Conservation (phyloP, 148 eudicot genomes). For the Dianthus caryophyllus region DNA sequence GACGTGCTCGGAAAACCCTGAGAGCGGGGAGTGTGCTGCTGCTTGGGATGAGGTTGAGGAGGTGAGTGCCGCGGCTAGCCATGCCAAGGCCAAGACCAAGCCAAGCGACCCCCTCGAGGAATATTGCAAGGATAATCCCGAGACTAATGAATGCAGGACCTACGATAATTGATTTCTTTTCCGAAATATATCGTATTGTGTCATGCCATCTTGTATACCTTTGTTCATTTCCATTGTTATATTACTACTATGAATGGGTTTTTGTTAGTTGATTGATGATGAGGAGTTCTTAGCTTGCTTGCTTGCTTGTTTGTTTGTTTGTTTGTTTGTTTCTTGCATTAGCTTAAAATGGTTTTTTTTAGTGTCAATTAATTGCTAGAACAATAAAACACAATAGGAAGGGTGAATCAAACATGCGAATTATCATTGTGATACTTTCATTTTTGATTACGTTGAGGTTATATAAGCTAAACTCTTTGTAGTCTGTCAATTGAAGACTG, state of each 20-base stretch:
- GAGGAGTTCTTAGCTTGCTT: not conserved
- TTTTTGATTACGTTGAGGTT: too few species aligned
- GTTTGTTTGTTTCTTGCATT: not conserved
- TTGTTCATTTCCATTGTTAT: not conserved
- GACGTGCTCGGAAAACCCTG: constrained; percentile 60
- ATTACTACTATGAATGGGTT: not conserved
- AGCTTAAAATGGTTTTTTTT: not conserved
- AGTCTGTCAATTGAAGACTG: too few species aligned
- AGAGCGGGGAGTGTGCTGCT: constrained; percentile 79
- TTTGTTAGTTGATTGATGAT: not conserved
- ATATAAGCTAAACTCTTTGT: too few species aligned
- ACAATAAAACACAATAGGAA: not conserved
- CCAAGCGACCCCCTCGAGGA: constrained; percentile 56
- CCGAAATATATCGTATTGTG: not conserved
- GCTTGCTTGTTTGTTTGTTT: not conserved
- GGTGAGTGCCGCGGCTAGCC: constrained; percentile 85
- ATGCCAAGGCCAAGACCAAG: constrained; percentile 71
- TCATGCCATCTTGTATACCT: constrained; percentile 11
- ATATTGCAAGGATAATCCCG: constrained; percentile 82
- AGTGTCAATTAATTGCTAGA: not conserved
- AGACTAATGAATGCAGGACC: constrained; percentile 84
- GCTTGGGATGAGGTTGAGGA: constrained; percentile 99
- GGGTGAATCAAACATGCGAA: too few species aligned
- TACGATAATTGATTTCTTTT: constrained; percentile 47
- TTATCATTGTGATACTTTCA: too few species aligned